phyloP scores from a whole-genome alignment of 345 rosid genomes.

The Corchorus olitorius region DNA sequence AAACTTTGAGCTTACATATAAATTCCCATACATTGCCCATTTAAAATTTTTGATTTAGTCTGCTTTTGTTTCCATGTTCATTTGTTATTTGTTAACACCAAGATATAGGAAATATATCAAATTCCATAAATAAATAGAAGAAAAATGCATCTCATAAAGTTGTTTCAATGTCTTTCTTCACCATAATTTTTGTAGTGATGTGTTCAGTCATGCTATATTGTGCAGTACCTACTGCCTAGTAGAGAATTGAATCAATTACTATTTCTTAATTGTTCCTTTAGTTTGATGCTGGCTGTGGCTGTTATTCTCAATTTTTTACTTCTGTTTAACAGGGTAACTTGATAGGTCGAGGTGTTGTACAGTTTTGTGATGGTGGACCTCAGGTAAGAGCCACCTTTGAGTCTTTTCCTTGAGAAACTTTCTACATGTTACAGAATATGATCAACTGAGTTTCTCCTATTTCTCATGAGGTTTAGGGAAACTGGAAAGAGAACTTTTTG shows the following conservation, averaged over 20 bases:
- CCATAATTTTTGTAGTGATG: background rate
- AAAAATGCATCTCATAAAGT: background rate
- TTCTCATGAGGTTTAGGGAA: background rate
- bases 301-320: background rate
- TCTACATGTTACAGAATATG: background rate
- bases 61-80: too few species aligned
- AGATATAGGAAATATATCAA: too few species aligned
- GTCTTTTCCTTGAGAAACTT: background rate
- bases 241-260: background rate
- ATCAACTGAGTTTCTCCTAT: background rate
- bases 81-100: too few species aligned
- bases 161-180: background rate
- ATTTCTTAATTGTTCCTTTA: background rate
- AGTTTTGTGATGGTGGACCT: slow-evolving; percentile 85
- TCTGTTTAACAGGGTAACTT: slow-evolving; percentile 72
- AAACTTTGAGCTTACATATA: slow-evolving; percentile 8
- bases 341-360: slow-evolving; percentile 82
- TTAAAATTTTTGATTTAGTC: background rate
- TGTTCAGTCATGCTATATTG: background rate
- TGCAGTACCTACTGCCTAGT: background rate
- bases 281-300: background rate
- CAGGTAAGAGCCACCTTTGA: slow-evolving; percentile 44
- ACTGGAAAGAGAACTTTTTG: background rate
- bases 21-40: background rate
- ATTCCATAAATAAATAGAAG: too few species aligned